These are phyloP conservation scores for Dioszegia aurantiaca DNA, from an alignment of 768 basidiomycete genomes.

Conservation along the genomic window DNA sequence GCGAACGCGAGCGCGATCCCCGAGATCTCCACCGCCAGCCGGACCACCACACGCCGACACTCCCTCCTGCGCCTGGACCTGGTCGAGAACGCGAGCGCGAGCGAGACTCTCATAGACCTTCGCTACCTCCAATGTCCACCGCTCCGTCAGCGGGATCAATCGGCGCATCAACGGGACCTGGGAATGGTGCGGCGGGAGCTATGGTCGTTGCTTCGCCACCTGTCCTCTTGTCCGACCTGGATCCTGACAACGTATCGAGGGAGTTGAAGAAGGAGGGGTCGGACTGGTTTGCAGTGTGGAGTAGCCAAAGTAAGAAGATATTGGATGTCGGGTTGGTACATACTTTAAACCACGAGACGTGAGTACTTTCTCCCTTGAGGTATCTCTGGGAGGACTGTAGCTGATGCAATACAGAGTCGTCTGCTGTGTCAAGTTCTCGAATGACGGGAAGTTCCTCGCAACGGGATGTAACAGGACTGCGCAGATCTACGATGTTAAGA, in stretches of 20 bases:
- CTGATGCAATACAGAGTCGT: conserved; percentile 60
- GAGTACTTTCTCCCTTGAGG: conserved; percentile 17
- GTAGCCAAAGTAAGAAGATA: conserved; percentile 70
- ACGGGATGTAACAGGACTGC: conserved; percentile 95
- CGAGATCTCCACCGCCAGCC: conserved; percentile 50
- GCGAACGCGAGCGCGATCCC: conserved; percentile 46
- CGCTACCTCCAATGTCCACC: background rate
- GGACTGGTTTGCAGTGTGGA: conserved; percentile 89
- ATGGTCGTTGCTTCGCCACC: conserved; percentile 29
- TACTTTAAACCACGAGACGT: conserved; percentile 89
- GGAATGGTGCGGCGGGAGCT: conserved; percentile 1
- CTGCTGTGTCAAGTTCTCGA: conserved; percentile 90
- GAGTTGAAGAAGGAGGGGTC: conserved; percentile 64
- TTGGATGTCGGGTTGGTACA: conserved; percentile 78
- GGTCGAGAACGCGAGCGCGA: background rate
- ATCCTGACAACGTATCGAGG: conserved; percentile 52
- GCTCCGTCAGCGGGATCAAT: conserved; percentile 15
- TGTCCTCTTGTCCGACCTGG: conserved; percentile 48
- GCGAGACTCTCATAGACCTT: background rate
- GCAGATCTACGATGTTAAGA: conserved; percentile 90
- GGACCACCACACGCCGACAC: background rate
- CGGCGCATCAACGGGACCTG: no score
- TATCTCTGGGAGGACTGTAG: background rate
- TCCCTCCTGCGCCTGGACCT: background rate
- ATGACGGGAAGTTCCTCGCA: conserved; percentile 86